Evolutionary conservation across 305 asterid species (phyloP).

Genomic region (Rubia peregrina): DNA sequence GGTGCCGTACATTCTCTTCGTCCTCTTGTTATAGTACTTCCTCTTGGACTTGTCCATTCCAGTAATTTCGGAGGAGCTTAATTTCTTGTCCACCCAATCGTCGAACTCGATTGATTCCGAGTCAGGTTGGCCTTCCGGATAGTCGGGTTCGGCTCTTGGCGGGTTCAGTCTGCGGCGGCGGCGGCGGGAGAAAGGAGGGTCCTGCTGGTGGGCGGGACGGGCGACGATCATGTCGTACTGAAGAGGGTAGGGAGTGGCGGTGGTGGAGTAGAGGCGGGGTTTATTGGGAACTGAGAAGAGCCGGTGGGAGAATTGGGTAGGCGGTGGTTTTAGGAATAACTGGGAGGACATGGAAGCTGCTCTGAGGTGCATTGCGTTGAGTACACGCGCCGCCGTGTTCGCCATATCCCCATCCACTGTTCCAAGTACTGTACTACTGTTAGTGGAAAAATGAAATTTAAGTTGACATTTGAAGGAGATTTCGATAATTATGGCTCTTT

Average conservation of each 20-base stretch:
- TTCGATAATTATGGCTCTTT: too few relatives aligned
- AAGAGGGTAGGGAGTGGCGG: constrained; percentile 72
- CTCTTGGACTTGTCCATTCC: constrained; percentile 59
- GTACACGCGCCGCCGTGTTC: constrained; percentile 39
- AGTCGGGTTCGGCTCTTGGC: constrained; percentile 29
- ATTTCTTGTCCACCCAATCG: constrained; percentile 72
- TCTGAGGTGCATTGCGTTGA: constrained; percentile 37
- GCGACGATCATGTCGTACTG: constrained; percentile 84
- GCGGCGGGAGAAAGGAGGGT: constrained; percentile 27
- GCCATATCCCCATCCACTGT: constrained; percentile 35
- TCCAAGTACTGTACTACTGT: background rate
- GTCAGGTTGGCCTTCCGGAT: constrained; percentile 23
- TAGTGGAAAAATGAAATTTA: too few relatives aligned
- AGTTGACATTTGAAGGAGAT: too few relatives aligned
- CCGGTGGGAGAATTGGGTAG: constrained; percentile 11
- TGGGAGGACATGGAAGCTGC: constrained; percentile 19
- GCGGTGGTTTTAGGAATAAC: constrained; percentile 7
- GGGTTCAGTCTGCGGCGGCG: constrained; percentile 22
- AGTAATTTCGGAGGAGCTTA: constrained; percentile 14
- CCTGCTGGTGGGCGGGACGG: constrained; percentile 53
- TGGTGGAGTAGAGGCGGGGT: constrained; percentile 37
- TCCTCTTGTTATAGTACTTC: constrained; percentile 71
- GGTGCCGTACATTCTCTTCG: constrained; percentile 63
- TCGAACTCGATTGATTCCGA: constrained; percentile 51
- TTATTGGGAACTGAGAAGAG: constrained; percentile 21